Conservation (phyloP, 2,329 filamentous ascomycete genomes). For the Colletotrichum tofieldiae region DNA sequence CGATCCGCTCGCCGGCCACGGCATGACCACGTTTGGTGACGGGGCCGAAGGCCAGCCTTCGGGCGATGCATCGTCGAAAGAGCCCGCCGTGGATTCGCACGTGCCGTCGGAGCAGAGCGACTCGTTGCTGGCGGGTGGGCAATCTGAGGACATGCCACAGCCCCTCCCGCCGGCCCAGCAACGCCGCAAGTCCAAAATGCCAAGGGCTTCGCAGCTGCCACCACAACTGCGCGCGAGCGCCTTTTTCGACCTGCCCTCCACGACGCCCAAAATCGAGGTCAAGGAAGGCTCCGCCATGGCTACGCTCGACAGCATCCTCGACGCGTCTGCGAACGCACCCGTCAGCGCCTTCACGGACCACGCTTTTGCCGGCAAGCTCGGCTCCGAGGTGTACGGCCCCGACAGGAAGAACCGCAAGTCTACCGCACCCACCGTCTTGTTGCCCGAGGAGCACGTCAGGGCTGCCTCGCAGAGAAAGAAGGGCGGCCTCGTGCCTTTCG, state of each 20-base stretch:
- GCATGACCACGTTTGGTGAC: conserved; percentile 13
- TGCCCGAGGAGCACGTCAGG: conserved; percentile 44
- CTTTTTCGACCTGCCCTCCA: conserved; percentile 84
- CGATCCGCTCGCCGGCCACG: conserved; percentile 57
- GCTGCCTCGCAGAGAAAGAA: conserved; percentile 59
- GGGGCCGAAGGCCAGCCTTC: conserved; percentile 4
- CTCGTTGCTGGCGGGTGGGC: background rate
- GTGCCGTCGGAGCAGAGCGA: conserved; percentile 6
- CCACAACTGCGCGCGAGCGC: conserved; percentile 91
- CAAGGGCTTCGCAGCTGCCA: conserved; percentile 67
- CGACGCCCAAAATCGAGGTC: conserved; percentile 67
- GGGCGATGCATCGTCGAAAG: conserved; percentile 21
- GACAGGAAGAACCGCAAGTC: conserved; percentile 63
- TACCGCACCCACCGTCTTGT: conserved; percentile 48
- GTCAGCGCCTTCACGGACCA: conserved; percentile 95
- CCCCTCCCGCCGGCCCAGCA: conserved; percentile 44
- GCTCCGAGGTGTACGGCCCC: conserved; percentile 81
- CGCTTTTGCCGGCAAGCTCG: conserved; percentile 82
- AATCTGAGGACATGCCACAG: conserved; percentile 26
- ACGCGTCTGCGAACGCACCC: conserved; percentile 89
- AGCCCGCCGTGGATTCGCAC: conserved; percentile 27
- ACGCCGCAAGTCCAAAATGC: conserved; percentile 53
- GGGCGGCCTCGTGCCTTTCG: conserved; percentile 65
- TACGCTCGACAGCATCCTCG: conserved; percentile 91
- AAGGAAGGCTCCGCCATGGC: conserved; percentile 88